phyloP scores from a whole-genome alignment of 2,329 filamentous ascomycete genomes.

The Penicillium sp. region DNA sequence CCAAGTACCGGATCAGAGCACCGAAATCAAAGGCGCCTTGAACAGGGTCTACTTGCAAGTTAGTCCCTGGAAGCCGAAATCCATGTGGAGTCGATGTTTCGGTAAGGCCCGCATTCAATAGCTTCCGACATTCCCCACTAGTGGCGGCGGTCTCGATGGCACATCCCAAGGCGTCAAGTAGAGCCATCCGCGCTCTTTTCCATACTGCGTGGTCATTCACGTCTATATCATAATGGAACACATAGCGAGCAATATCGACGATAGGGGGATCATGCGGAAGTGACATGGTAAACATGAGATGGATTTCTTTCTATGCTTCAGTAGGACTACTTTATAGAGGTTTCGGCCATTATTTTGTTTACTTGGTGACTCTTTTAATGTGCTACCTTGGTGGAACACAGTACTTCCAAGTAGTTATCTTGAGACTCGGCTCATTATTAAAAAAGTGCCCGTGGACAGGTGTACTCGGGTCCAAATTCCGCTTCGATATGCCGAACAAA shows the following conservation, averaged over 20 bases:
- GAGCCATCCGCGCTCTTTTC: constrained; percentile 15
- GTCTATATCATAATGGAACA: constrained; percentile 19
- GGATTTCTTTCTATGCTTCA: neutral
- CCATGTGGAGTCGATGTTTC: constrained; percentile 26
- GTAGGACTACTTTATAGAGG: neutral
- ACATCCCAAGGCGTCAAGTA: constrained; percentile 26
- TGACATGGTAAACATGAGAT: constrained; percentile 9
- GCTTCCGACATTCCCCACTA: constrained; percentile 14
- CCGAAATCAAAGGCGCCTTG: constrained; percentile 41
- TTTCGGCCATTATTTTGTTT: neutral
- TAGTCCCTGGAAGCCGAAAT: constrained; percentile 39
- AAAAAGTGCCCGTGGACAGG: neutral
- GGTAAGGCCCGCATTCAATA: constrained; percentile 16
- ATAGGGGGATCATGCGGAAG: constrained; percentile 39
- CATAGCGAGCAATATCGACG: constrained; percentile 20
- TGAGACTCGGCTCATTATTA: neutral
- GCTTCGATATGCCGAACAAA: neutral
- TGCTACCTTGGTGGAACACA: neutral
- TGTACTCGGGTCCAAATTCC: neutral
- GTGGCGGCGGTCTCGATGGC: constrained; percentile 23
- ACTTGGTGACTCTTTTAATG: neutral
- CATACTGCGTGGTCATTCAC: constrained; percentile 16
- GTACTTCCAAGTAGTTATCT: neutral
- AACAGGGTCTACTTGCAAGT: constrained; percentile 31
- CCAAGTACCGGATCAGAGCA: constrained; percentile 38